phyloP scores from a whole-genome alignment of 306 rosid genomes.

The Cucumis cinereus region DNA sequence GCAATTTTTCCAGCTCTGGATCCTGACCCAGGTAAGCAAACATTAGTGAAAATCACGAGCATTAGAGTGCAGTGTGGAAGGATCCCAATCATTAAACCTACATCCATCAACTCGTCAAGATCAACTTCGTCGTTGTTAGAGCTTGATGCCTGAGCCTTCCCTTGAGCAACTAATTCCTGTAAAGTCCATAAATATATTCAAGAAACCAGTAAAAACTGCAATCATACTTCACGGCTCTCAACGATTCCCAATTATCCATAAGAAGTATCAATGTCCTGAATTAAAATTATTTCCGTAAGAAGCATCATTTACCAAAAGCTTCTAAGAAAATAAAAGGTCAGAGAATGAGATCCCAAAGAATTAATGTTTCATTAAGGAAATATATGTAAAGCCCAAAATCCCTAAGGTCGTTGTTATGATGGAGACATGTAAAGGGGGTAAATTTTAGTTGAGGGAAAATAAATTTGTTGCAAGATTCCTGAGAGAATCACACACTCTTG shows the following conservation, averaged over 20 bases:
- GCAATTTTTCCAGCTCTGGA: conserved; percentile 92
- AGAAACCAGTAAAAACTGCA: background rate
- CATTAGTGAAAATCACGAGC: conserved; percentile 3
- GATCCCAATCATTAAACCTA: conserved; percentile 24
- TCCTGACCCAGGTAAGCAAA: conserved; percentile 47
- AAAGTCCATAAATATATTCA: conserved; percentile 12
- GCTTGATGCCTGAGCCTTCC: conserved; percentile 43
- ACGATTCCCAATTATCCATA: background rate
- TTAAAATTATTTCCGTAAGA: background rate
- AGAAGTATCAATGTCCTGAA: background rate
- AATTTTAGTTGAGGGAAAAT: background rate
- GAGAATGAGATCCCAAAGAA: background rate
- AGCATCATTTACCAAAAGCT: background rate
- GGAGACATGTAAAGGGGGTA: background rate
- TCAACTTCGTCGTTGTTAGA: conserved; percentile 67
- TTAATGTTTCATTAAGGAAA: background rate
- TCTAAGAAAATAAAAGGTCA: background rate
- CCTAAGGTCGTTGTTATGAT: background rate
- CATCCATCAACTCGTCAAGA: conserved; percentile 94
- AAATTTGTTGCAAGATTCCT: background rate
- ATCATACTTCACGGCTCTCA: background rate
- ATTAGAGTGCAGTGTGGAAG: conserved; percentile 11
- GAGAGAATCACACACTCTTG: too few relatives aligned
- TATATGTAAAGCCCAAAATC: background rate
- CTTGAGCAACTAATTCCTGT: conserved; percentile 56